Percentiles rank a stretch among this genome's conserved stretches.
phyloP scores from a whole-genome alignment of 306 rosid species.

The Albizia julibrissin region DNA sequence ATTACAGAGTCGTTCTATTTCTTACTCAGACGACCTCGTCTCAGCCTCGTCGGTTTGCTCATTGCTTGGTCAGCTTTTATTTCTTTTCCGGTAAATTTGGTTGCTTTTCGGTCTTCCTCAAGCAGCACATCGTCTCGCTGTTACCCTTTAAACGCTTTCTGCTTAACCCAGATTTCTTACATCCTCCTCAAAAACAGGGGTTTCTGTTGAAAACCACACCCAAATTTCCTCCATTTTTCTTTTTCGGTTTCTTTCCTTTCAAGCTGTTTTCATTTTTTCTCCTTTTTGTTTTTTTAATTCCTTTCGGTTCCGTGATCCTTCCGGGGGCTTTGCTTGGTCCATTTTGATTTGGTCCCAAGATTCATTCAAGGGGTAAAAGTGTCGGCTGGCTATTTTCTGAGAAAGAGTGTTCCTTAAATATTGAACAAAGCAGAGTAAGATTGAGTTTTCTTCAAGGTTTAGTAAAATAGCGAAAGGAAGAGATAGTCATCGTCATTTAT shows the following conservation, averaged over 20 bases:
- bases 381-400: slow-evolving; percentile 11
- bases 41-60: background rate
- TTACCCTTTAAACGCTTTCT: slow-evolving; percentile 22
- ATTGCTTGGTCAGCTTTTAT: slow-evolving; percentile 6
- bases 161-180: background rate
- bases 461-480: slow-evolving; percentile 29
- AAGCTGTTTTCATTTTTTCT: background rate
- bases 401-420: slow-evolving; percentile 37
- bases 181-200: slow-evolving; percentile 1
- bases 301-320: background rate
- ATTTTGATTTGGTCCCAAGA: slow-evolving; percentile 49
- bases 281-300: too few relatives aligned
- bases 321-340: background rate
- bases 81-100: slow-evolving; percentile 34
- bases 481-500: slow-evolving; percentile 12
- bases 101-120: slow-evolving; percentile 19
- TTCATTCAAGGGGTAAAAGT: slow-evolving; percentile 36
- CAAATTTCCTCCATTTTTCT: background rate
- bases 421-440: slow-evolving; percentile 32
- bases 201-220: background rate
- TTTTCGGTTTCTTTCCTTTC: slow-evolving; percentile 12
- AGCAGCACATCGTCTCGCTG: slow-evolving; percentile 1
- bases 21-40: background rate
- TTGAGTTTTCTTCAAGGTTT: slow-evolving; percentile 66
- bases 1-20: background rate